Conservation (phyloP, 78 protist species). For the Capsaspora owczarzaki region DNA sequence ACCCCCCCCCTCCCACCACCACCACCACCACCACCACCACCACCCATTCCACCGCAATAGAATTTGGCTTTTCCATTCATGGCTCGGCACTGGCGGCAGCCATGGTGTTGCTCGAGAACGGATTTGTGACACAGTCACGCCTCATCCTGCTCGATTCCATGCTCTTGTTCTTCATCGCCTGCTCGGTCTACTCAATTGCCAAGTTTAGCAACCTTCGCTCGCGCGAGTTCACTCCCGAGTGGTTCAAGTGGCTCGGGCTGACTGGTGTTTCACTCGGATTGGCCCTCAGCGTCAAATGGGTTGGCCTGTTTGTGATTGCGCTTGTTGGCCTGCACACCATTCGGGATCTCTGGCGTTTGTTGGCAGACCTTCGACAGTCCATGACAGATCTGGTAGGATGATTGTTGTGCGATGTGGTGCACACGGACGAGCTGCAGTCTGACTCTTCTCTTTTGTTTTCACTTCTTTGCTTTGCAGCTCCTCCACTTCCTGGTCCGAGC, state of each 20-base stretch:
- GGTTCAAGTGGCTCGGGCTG: slow-evolving; percentile 30
- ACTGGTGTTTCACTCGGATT: slow-evolving; percentile 10
- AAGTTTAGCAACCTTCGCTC: slow-evolving; percentile 2
- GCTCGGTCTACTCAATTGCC: background rate
- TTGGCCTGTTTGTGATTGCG: slow-evolving; percentile 40
- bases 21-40: no score
- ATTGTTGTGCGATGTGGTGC: background rate
- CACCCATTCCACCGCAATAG: no score
- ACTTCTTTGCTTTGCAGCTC: background rate
- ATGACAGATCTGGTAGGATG: background rate
- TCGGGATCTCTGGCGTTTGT: background rate
- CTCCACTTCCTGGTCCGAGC: slow-evolving; percentile 21
- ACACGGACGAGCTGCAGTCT: background rate
- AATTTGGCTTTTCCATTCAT: background rate
- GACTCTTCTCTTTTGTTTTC: background rate
- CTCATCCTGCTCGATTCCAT: slow-evolving; percentile 30
- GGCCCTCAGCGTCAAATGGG: slow-evolving; percentile 40
- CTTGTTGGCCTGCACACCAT: slow-evolving; percentile 26
- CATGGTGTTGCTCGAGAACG: slow-evolving; percentile 14
- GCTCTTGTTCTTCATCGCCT: slow-evolving; percentile 16
- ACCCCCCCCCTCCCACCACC: no score
- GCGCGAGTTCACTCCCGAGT: slow-evolving; percentile 4
- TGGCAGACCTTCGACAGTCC: background rate
- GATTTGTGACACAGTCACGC: background rate
- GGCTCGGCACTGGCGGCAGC: slow-evolving; percentile 14